Evolutionary conservation across 345 rosid genomes (phyloP).

Genomic region (Clausena lansium): DNA sequence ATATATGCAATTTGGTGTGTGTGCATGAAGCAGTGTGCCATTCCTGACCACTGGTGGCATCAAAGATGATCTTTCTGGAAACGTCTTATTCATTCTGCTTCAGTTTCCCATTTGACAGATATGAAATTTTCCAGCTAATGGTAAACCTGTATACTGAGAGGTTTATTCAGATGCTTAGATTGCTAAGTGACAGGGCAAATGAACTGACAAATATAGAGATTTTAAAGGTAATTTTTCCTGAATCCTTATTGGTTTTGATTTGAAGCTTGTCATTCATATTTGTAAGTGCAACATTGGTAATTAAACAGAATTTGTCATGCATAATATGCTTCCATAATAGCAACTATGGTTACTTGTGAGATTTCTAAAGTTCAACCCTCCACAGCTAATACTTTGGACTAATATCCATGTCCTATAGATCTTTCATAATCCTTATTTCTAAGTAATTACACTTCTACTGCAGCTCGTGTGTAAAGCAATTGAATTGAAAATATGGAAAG

Average conservation of each 20-base stretch:
- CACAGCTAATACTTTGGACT: too few species aligned
- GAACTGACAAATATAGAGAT: constrained; percentile 95
- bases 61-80: background rate
- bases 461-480: background rate
- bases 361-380: too few species aligned
- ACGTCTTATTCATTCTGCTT: constrained; percentile 9
- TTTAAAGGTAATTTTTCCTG: constrained; percentile 59
- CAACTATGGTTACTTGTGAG: background rate
- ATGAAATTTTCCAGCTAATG: constrained; percentile 98
- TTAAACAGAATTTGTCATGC: constrained; percentile 2
- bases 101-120: constrained; percentile 56
- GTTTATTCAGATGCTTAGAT: constrained; percentile 96
- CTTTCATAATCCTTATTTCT: background rate
- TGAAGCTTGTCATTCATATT: background rate
- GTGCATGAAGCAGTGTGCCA: background rate
- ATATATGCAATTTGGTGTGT: background rate
- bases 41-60: background rate
- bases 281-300: background rate
- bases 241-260: constrained; percentile 2
- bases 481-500: background rate
- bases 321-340: background rate
- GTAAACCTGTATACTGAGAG: constrained; percentile 98
- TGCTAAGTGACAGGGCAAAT: constrained; percentile 93
- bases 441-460: background rate
- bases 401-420: too few species aligned